phyloP scores from a whole-genome alignment of 1,284 basidiomycete genomes.

The Boletellus deceptivus region DNA sequence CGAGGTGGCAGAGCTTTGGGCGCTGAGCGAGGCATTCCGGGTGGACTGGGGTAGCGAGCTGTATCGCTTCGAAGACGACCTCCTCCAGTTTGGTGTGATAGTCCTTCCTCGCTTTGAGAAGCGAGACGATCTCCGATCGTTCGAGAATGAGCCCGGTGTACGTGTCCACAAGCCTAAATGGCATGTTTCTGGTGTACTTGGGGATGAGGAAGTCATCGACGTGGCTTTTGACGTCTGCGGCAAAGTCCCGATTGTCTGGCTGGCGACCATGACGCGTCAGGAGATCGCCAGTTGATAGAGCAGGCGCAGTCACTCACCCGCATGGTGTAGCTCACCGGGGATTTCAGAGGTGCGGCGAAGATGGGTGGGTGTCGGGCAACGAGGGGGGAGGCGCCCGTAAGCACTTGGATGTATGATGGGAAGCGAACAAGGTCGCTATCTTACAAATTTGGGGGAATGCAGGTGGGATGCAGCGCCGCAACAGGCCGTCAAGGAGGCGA shows the following conservation, averaged over 20 bases:
- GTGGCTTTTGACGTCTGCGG: constrained; percentile 8
- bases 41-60: neutral
- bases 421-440: neutral
- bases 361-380: neutral
- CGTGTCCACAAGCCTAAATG: constrained; percentile 24
- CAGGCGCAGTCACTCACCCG: neutral
- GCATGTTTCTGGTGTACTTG: constrained; percentile 22
- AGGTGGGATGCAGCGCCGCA: too few relatives aligned
- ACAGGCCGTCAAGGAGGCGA: too few relatives aligned
- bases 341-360: too few relatives aligned
- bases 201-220: constrained; percentile 15
- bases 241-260: constrained; percentile 7
- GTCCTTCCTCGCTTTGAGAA: constrained; percentile 14
- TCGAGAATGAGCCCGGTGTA: constrained; percentile 26
- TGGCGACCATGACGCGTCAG: neutral
- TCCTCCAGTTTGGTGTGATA: constrained; percentile 11
- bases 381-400: too few relatives aligned
- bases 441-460: too few relatives aligned
- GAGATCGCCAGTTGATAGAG: neutral
- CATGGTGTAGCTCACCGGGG: constrained; percentile 1
- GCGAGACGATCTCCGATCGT: constrained; percentile 11
- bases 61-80: constrained; percentile 10
- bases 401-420: neutral
- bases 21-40: constrained; percentile 3
- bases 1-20: constrained; percentile 6